Evolutionary conservation across 345 rosid species (phyloP).

Genomic region (Hibiscus trionum): DNA sequence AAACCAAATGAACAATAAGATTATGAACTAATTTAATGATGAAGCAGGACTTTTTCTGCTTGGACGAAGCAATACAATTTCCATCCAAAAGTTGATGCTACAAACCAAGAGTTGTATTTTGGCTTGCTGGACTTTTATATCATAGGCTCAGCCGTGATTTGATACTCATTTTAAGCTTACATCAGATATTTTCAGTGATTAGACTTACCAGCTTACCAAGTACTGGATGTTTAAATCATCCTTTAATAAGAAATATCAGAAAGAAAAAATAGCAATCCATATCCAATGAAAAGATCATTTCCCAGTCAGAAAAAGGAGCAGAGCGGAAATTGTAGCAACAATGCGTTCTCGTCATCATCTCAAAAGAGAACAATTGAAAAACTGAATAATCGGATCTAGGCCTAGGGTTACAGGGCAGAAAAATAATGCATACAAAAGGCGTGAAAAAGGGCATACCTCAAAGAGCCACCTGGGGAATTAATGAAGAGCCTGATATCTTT

Average conservation of each 20-base stretch:
- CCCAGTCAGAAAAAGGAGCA: not conserved
- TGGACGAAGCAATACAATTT: not conserved
- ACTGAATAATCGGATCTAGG: not conserved
- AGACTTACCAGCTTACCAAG: not conserved
- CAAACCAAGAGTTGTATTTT: not conserved
- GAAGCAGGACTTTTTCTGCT: not conserved
- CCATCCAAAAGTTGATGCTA: not conserved
- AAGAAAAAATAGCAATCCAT: not conserved
- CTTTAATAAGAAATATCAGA: not conserved
- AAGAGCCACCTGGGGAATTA: constrained; percentile 87
- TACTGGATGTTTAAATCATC: not conserved
- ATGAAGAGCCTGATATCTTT: constrained; percentile 84
- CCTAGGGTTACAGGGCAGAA: not conserved
- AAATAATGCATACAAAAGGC: too few relatives aligned
- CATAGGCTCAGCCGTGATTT: not conserved
- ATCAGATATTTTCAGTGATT: not conserved
- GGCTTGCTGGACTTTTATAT: not conserved
- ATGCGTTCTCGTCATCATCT: not conserved
- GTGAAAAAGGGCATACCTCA: constrained; percentile 39
- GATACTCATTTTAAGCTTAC: not conserved
- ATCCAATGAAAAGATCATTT: not conserved
- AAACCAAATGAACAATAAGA: not conserved
- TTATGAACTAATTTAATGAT: not conserved
- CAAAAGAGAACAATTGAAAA: not conserved
- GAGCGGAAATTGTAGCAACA: not conserved